Conservation (phyloP, 495 filamentous ascomycete genomes). For the Neurospora sp. region DNA sequence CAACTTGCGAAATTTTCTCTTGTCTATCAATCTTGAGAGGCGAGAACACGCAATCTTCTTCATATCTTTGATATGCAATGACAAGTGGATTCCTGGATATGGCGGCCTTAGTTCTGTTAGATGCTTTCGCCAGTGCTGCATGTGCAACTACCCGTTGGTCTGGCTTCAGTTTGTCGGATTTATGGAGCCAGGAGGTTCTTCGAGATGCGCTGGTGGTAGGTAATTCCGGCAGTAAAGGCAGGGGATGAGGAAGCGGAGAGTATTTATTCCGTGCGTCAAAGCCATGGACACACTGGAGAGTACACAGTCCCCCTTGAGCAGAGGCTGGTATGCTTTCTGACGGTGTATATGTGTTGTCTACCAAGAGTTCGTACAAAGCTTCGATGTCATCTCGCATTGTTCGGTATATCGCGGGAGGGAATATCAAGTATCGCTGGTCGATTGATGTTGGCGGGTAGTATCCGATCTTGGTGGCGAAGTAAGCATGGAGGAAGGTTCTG, state of each 20-base stretch:
- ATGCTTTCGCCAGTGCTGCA: conserved; percentile 30
- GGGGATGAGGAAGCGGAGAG: conserved; percentile 41
- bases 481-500: conserved; percentile 49
- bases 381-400: conserved; percentile 54
- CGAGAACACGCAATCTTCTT: conserved; percentile 31
- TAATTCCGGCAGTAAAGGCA: conserved; percentile 48
- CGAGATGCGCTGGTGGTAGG: conserved; percentile 5
- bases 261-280: conserved; percentile 50
- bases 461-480: conserved; percentile 50
- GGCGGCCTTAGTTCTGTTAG: conserved; percentile 23
- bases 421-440: conserved; percentile 25
- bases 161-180: conserved; percentile 21
- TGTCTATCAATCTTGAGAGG: conserved; percentile 26
- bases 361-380: conserved; percentile 51
- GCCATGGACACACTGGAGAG: conserved; percentile 46
- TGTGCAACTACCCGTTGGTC: conserved; percentile 25
- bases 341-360: conserved; percentile 38
- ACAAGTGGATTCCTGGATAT: conserved; percentile 31
- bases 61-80: conserved; percentile 35
- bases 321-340: conserved; percentile 28
- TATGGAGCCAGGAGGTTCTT: conserved; percentile 22
- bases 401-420: conserved; percentile 41
- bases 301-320: conserved; percentile 49
- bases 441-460: conserved; percentile 49
- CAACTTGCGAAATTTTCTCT: conserved; percentile 36